Base-by-base conservation (phyloP, 805 yeast genomes). In the Yarrowia yakushimensis region DNA sequence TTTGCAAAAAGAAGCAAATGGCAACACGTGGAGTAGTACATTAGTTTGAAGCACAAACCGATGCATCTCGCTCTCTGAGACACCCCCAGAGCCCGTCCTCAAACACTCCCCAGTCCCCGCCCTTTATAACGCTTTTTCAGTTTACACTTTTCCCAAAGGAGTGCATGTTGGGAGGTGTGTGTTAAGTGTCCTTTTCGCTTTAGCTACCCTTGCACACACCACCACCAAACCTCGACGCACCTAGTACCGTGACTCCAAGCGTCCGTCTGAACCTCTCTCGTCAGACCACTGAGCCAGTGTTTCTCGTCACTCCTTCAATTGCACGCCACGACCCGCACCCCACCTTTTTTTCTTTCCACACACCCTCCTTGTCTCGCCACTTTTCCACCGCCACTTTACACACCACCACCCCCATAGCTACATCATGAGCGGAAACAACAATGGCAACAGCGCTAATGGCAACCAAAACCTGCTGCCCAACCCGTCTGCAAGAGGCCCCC, bases 401-500 rank as follows among this genome's bases (percentile, higher is more conserved):
- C 27, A 17, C 11, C 28, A 42, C 31, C 46, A 42, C 17, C 28
- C 28, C 18, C 46, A 25, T 20, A 10, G 36, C 43, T 36, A 17
- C 59, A 36, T 36, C 59, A 52, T 52, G 59, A 52, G 59, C 36
- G 59, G 59, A n/a, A 33, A 52, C 59, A 52, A 52, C 39, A 18
- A 18, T 4, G 28, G 20, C 39, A 15, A 25, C 57, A 23, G 7
- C 28, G 39, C 30, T n/a, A 33, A 22, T 37, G 22, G 25, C 30
- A 50, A 52, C 59, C 59, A 34, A 20, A 52, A 52, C 33, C 43
- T 52, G 59, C 43, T 52, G 59, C 59, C 59, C 43, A 52, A 52
- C 37, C 59, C 59, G 59, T 52, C 59, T 27, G 50, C 48, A 45
- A 48, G 65, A 22, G 61, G 63, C 5, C 64, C 64, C n/a, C 33